Percentiles rank a stretch among this genome's conserved stretches.
Evolutionary conservation across 345 rosid genomes (phyloP).

Genomic region (Corchorus capsularis): DNA sequence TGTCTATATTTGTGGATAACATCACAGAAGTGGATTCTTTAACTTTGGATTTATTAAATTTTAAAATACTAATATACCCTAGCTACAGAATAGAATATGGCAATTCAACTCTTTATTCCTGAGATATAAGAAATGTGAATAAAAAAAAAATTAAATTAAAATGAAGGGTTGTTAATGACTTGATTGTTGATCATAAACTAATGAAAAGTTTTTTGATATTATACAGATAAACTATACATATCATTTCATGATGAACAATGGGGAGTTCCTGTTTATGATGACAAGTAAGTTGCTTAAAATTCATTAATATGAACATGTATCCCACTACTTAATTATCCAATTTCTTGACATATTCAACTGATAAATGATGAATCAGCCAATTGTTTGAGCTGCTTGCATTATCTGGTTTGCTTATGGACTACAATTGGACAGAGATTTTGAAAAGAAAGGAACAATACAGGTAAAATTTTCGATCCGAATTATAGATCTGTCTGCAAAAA

Average conservation of each 20-base stretch:
- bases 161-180: neutral
- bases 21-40: neutral
- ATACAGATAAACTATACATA: constrained; percentile 74
- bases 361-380: constrained; percentile 46
- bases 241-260: constrained; percentile 92
- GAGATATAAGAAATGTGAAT: neutral
- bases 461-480: constrained; percentile 32
- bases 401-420: constrained; percentile 96
- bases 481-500: neutral
- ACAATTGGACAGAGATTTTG: constrained; percentile 93
- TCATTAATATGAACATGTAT: neutral
- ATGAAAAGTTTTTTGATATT: constrained; percentile 15
- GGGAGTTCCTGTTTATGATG: constrained; percentile 97
- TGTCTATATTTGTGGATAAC: neutral
- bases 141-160: neutral
- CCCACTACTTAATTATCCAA: neutral
- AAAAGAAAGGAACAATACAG: constrained; percentile 73
- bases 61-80: neutral
- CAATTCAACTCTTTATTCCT: neutral
- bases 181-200: neutral
- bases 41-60: neutral
- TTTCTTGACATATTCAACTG: neutral
- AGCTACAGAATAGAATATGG: neutral
- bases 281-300: constrained; percentile 54
- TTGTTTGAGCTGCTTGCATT: constrained; percentile 88